Percentiles rank a stretch among this genome's conserved stretches.
These are phyloP conservation scores for Trichophyton benhamiae DNA, from an alignment of 2,329 filamentous ascomycete genomes.

Conservation along the genomic window DNA sequence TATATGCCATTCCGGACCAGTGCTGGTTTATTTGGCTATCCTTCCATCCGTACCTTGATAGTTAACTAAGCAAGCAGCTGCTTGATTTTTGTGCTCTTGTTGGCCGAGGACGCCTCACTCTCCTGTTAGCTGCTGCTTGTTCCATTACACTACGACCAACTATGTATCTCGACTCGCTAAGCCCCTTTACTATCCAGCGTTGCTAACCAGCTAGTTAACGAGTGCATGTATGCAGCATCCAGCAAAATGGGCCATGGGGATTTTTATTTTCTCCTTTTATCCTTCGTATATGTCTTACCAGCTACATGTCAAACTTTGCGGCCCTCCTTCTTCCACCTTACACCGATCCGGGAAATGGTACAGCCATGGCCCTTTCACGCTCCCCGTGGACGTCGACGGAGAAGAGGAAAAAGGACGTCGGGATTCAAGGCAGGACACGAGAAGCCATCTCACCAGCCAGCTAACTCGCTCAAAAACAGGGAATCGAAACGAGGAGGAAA, in stretches of 20 bases:
- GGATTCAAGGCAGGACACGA: neutral
- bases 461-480: neutral
- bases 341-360: neutral
- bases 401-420: neutral
- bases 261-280: neutral
- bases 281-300: neutral
- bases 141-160: too few species aligned
- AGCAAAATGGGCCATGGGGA: too few species aligned
- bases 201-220: too few species aligned
- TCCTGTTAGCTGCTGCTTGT: too few species aligned
- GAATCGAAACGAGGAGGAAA: neutral
- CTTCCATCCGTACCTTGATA: neutral
- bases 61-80: too few species aligned
- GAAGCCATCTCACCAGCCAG: neutral
- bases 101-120: neutral
- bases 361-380: neutral
- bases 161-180: too few species aligned
- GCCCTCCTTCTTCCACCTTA: neutral
- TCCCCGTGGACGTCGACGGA: neutral
- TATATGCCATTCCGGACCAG: neutral
- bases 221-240: too few species aligned
- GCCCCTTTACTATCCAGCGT: too few species aligned
- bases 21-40: neutral
- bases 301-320: neutral
- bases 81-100: too few species aligned